phyloP scores from a whole-genome alignment of 2,329 filamentous ascomycete species.

The Fusarium zealandicum region DNA sequence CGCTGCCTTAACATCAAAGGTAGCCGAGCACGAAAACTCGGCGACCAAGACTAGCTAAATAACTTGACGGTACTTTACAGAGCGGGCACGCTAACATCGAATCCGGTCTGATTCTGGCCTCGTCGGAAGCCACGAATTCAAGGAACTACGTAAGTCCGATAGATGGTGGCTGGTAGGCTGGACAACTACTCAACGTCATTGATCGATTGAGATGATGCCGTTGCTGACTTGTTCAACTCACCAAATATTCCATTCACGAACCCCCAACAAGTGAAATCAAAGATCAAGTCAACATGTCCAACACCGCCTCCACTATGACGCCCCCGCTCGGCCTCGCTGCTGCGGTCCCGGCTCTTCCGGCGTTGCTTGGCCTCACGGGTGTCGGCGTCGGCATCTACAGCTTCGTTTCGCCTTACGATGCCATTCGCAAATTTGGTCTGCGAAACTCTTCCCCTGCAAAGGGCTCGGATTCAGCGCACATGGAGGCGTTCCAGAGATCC shows the following conservation, averaged over 20 bases:
- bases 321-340: neutral
- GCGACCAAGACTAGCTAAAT: too few relatives aligned
- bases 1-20: too few relatives aligned
- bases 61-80: too few relatives aligned
- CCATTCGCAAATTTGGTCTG: slow-evolving; percentile 20
- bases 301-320: neutral
- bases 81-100: too few relatives aligned
- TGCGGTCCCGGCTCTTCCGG: slow-evolving; percentile 12
- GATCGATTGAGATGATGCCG: too few relatives aligned
- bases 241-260: neutral
- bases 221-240: neutral
- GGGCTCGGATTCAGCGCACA: neutral
- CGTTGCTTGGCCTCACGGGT: slow-evolving; percentile 18
- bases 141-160: too few relatives aligned
- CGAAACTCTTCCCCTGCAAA: neutral
- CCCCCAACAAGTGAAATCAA: neutral
- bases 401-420: slow-evolving; percentile 21
- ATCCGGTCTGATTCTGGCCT: too few relatives aligned
- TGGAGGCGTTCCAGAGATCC: slow-evolving; percentile 20
- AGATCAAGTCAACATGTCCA: neutral
- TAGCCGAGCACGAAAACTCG: too few relatives aligned
- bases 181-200: too few relatives aligned
- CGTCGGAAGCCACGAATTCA: too few relatives aligned
- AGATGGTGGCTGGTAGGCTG: too few relatives aligned
- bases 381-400: slow-evolving; percentile 27